These are phyloP conservation scores for Ambrosiella beaveri DNA, from an alignment of 2,329 filamentous ascomycete genomes.

Conservation along the genomic window DNA sequence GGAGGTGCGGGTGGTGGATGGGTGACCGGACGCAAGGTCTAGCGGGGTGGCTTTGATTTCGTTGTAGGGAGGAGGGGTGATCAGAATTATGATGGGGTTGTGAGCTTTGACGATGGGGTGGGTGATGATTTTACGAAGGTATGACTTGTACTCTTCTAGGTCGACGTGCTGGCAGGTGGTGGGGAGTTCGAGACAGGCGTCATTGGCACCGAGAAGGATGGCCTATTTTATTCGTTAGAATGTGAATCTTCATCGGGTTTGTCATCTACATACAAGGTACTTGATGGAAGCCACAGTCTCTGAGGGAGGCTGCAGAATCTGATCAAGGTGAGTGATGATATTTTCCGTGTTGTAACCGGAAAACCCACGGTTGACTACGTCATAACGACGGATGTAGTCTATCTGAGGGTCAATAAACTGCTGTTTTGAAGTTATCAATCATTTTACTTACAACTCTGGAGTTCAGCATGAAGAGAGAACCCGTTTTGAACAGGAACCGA, in stretches of 20 bases:
- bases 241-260: not conserved
- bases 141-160: conserved; percentile 55
- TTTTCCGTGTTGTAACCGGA: conserved; percentile 73
- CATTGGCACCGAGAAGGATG: conserved; percentile 79
- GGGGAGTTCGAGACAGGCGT: conserved; percentile 51
- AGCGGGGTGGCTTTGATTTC: conserved; percentile 45
- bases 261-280: conserved; percentile 39
- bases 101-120: conserved; percentile 56
- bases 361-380: conserved; percentile 78
- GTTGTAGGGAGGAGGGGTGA: conserved; percentile 71
- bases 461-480: conserved; percentile 55
- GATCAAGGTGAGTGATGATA: conserved; percentile 48
- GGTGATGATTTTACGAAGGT: conserved; percentile 52
- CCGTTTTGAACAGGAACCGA: conserved; percentile 43
- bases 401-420: not conserved
- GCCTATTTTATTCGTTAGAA: conserved; percentile 29
- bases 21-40: conserved; percentile 30
- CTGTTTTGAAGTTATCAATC: not conserved
- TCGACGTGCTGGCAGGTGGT: conserved; percentile 58
- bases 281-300: conserved; percentile 40
- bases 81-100: conserved; percentile 53
- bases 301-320: conserved; percentile 52
- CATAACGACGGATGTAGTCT: conserved; percentile 63
- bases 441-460: conserved; percentile 45
- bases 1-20: conserved; percentile 26